Evolutionary conservation across 1,284 basidiomycete species (phyloP), one percentile per base, ranked within the genome.

Genomic region (Trametes polyzona): DNA sequence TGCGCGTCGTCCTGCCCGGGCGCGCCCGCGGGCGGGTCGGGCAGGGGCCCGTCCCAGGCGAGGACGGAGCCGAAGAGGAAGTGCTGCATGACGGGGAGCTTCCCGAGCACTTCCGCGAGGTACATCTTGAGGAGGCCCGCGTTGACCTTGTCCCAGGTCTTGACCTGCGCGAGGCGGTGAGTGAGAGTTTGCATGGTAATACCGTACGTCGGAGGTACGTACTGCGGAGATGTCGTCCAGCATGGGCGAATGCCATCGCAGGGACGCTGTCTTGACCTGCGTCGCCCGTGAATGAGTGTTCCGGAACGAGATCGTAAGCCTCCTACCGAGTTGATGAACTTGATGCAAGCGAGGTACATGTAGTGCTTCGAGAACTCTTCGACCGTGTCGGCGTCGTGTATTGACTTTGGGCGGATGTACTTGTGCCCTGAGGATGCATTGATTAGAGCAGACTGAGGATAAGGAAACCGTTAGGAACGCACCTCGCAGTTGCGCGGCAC

Each of bases 121-220:
- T 96, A 98, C 96, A 99, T 99, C 75, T 98, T 99, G 72, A 93
- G 82, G 95, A 99, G 98, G 10, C 96, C 97, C n/a, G 82, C 76
- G 72, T 99, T 98, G 62, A 98, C 95, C 73, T 98, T 98, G 69
- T 92, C 88, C 96, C 96, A 98, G 1, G 93, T 92, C 75, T 96
- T 97, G 52, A 97, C 88, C 87, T 90, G 33, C 29, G 39, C 7
- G 24, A 30, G 11, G 29, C 2, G 46, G 17, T 33, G n/a, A 9
- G 29, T 24, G 42, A 33, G 47, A 6, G 17, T 21, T n/a, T 32
- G 21, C 24, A 24, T 41, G 16, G 27, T 26, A 33, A n/a, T 2
- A 17, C 6, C 30, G 36, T 7, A 26, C 35, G 43, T 8, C 26
- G 8, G 24, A 52, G 9, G 29, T 5, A 69, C 81, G 56, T 69